Base-by-base conservation (phyloP, 306 rosid genomes). In the Quercus aquifolioides region DNA sequence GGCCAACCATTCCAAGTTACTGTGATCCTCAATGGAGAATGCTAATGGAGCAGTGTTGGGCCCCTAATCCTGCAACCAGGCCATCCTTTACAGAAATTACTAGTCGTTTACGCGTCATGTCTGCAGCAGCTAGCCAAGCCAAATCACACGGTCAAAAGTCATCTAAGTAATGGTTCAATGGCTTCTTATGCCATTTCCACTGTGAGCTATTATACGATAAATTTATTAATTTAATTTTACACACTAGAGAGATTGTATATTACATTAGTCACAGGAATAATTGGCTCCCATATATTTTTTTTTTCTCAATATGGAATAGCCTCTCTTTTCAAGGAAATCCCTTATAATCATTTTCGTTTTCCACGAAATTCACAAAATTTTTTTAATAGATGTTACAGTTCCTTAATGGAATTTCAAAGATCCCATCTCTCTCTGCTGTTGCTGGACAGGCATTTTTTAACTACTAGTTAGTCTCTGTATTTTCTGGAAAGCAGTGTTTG, bases 41-140 rank as follows among this genome's bases (percentile, higher is more conserved):
- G 59, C 87, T 94, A 75, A 92, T 94, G 99, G 99, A 94, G 85
- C 92, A 91, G 88, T 94, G 99, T 82, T 94, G 99, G 99, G 97
- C 97, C 10, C 99, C 99, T 57, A 92, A 91, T 84, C 99, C 99
- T 17, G 73, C 87, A 5, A 88, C 46, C n/a, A 85, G 99, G 85
- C 99, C 99, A 68, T 90, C 94, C 14, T 94, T 94, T 88, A 91
- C 99, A 3, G 97, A 94, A 78, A 93, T 94, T 49, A 87, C 99
- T 4, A 75, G 90, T 71, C 93, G 97, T 69, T 78, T 94, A 64
- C 94, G 95, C 3, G 90, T 71, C 57, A 89, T 94, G 97, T 90
- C 92, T 38, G 82, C 91, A 19, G 88, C 90, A 0, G 91, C 98
- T 55, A 58, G 76, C 88, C 99, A 88, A 79, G 73, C 89, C 75